phyloP scores from a whole-genome alignment of 352 stramenopile species.

The Globisporangium sylvaticum region DNA sequence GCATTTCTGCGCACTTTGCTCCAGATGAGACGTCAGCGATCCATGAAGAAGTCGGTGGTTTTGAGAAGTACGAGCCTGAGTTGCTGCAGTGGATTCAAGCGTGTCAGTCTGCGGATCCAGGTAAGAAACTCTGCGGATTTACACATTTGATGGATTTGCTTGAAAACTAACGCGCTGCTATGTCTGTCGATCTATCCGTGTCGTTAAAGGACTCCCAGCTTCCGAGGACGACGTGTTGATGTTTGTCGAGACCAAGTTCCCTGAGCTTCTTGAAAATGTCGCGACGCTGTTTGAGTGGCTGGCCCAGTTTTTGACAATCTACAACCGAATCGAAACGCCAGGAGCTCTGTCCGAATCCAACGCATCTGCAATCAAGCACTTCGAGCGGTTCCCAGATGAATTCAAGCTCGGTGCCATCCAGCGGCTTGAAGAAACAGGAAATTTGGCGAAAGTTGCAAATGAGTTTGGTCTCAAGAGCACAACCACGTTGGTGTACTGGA shows the following conservation, averaged over 20 bases:
- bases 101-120: slow-evolving; percentile 26
- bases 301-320: slow-evolving; percentile 35
- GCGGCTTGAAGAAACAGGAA: slow-evolving; percentile 20
- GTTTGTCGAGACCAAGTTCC: slow-evolving; percentile 59
- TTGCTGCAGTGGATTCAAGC: slow-evolving; percentile 48
- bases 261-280: slow-evolving; percentile 46
- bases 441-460: slow-evolving; percentile 33
- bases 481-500: slow-evolving; percentile 60
- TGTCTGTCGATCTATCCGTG: background rate
- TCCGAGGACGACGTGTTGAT: slow-evolving; percentile 57
- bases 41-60: slow-evolving; percentile 4
- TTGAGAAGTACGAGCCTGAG: slow-evolving; percentile 47
- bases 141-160: background rate
- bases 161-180: background rate
- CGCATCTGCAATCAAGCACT: background rate
- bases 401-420: slow-evolving; percentile 18
- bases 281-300: slow-evolving; percentile 61
- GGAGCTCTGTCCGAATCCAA: slow-evolving; percentile 14
- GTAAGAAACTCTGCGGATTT: background rate
- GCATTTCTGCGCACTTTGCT: background rate
- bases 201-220: slow-evolving; percentile 12
- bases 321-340: slow-evolving; percentile 23
- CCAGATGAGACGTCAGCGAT: background rate
- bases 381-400: slow-evolving; percentile 10
- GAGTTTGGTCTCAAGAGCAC: slow-evolving; percentile 54